These are phyloP conservation scores for Filobasidium uniguttulatum DNA, from an alignment of 1,284 basidiomycete species.

Conservation along the genomic window DNA sequence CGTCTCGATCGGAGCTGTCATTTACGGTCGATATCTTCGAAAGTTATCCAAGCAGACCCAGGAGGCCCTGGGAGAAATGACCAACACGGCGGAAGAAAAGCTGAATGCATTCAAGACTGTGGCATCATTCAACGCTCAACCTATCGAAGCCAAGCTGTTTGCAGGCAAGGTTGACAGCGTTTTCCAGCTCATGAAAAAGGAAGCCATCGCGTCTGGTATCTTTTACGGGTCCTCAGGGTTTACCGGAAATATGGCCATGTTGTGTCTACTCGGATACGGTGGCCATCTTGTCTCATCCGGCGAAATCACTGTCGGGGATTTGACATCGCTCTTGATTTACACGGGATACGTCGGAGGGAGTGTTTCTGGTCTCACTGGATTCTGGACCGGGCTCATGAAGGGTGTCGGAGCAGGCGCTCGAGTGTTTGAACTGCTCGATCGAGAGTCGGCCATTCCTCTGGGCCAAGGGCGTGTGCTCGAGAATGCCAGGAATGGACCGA, in stretches of 20 bases:
- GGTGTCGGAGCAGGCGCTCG: constrained; percentile 76
- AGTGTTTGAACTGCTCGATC: constrained; percentile 83
- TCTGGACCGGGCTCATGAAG: constrained; percentile 38
- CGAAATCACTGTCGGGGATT: constrained; percentile 75
- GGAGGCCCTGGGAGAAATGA: constrained; percentile 88
- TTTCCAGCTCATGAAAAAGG: constrained; percentile 63
- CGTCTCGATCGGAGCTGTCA: constrained; percentile 86
- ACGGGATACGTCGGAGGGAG: constrained; percentile 51
- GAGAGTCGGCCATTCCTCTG: constrained; percentile 55
- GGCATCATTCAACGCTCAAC: constrained; percentile 67
- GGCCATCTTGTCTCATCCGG: constrained; percentile 79
- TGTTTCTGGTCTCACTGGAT: constrained; percentile 37
- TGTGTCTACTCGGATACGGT: constrained; percentile 83
- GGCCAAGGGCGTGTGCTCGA: constrained; percentile 48
- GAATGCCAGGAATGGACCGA: constrained; percentile 46
- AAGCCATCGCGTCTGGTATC: constrained; percentile 78
- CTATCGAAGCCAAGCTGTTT: constrained; percentile 51
- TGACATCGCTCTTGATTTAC: constrained; percentile 83
- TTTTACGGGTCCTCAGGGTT: constrained; percentile 90
- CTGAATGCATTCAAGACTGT: constrained; percentile 87
- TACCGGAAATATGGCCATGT: constrained; percentile 83
- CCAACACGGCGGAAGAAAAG: constrained; percentile 79
- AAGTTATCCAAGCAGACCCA: constrained; percentile 83
- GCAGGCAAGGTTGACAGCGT: constrained; percentile 50
- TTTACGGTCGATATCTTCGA: constrained; percentile 90